These are phyloP conservation scores for Tieghemostelium lacteum DNA, from an alignment of 78 protist species.

Conservation along the genomic window DNA sequence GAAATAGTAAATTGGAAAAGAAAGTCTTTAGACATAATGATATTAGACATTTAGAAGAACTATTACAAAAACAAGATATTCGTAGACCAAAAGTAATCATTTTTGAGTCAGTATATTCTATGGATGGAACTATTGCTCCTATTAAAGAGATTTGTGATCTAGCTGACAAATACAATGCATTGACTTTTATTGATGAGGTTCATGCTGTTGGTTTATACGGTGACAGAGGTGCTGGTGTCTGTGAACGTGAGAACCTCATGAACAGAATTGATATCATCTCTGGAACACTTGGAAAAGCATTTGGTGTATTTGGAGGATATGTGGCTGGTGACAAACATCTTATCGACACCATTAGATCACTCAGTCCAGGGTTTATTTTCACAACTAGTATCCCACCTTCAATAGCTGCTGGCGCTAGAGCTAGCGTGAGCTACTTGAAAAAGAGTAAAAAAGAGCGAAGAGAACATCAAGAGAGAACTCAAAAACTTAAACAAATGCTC, in stretches of 20 bases:
- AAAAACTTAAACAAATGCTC: conserved; percentile 74
- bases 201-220: conserved; percentile 98
- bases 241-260: conserved; percentile 84
- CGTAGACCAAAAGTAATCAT: conserved; percentile 87
- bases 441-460: conserved; percentile 73
- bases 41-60: conserved; percentile 88
- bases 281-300: conserved; percentile 96
- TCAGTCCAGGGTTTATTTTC: conserved; percentile 94
- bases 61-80: conserved; percentile 57
- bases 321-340: conserved; percentile 86
- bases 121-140: conserved; percentile 96
- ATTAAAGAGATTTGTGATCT: conserved; percentile 89
- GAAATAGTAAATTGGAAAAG: conserved; percentile 76
- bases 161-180: conserved; percentile 91
- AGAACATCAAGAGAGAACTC: conserved; percentile 63
- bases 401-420: conserved; percentile 93
- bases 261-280: conserved; percentile 89
- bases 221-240: conserved; percentile 91
- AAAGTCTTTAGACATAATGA: conserved; percentile 92
- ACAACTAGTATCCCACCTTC: conserved; percentile 96
- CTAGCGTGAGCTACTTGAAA: conserved; percentile 85
- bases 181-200: conserved; percentile 95
- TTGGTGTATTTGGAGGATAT: conserved; percentile 94
- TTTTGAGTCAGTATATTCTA: conserved; percentile 95
- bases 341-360: conserved; percentile 90